Conservation (phyloP, 225 moss, liverwort and hornwort genomes). For the Rhytidiadelphus loreus region DNA sequence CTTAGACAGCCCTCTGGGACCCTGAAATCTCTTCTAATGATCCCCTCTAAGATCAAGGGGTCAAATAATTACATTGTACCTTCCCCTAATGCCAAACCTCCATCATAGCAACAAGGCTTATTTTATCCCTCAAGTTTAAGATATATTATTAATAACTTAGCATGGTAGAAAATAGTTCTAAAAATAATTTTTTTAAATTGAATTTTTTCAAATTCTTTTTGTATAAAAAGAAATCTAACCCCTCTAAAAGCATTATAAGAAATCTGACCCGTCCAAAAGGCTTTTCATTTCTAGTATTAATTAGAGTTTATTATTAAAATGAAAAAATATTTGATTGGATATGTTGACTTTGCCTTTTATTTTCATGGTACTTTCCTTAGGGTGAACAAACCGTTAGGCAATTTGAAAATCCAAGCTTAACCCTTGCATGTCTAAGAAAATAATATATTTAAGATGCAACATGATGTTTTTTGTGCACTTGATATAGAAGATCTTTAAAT, state of each 20-base stretch:
- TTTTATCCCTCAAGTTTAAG: background rate
- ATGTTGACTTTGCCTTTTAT: background rate
- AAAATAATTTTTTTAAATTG: background rate
- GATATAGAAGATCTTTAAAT: background rate
- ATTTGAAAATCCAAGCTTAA: background rate
- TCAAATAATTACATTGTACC: background rate
- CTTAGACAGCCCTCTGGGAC: no score
- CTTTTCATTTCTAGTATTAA: background rate
- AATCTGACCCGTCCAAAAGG: no score
- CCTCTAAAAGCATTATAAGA: no score
- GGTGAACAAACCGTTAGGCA: fast-evolving
- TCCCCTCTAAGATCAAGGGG: background rate
- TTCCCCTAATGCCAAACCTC: background rate
- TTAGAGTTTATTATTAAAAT: background rate
- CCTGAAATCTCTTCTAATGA: no score
- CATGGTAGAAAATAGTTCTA: fast-evolving
- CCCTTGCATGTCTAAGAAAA: fast-evolving
- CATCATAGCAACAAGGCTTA: fast-evolving
- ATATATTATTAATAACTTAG: fast-evolving
- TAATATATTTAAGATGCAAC: background rate
- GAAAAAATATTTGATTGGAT: background rate
- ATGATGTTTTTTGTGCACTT: background rate
- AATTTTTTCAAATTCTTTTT: background rate
- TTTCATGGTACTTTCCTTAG: background rate
- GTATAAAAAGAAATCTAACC: no score